Base-by-base conservation (phyloP, 768 basidiomycete species). In the Lentinus tigrinus region DNA sequence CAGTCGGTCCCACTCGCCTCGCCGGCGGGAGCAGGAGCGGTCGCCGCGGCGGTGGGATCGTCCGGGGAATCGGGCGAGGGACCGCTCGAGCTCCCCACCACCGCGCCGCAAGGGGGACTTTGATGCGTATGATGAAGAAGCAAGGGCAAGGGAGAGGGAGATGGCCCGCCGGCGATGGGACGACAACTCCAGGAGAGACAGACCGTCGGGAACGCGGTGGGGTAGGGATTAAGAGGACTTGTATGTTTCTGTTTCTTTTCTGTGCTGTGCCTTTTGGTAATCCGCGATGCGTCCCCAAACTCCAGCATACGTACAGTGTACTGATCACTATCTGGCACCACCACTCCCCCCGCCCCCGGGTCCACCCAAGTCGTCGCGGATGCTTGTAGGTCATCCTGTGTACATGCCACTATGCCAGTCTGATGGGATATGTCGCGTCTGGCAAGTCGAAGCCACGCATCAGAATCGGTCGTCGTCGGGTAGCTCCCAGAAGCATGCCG, bases 131-230 rank as follows among this genome's bases (percentile, higher is more conserved):
- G 72, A 70, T 53, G 67, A 68, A 6, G 60, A 51, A 9, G 72
- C 73, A 55, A 67, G 72, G 47, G 71, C 74, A 58, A 65, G 69
- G 36, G 74, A 77, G 52, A 63, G 81, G 43, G 77, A 74, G 57
- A 69, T 76, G 40, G 80, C 83, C 58, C 73, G 85, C 23, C 75
- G 76, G 63, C 68, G 81, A 43, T 85, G 85, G 85, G 79, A 67
- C 17, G 65, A 68, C 49, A 80, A 78, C 62, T 59, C 74, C 11
- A 66, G 73, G 48, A 76, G 83, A 60, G 74, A 81, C 36, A 65
- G 61, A 23, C 69, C 68, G 31, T 7, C 31, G 3, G 64, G 65
- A 0, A 54, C 54, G 38, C 60, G 64, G 21, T 67, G 69, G 70
- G 69, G 69, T 8, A 60, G 70, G 16, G 55, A 62, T 17, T 68